These are phyloP conservation scores for Alloteropsis angusta DNA, from an alignment of 202 grass and related monocot species.

Conservation along the genomic window DNA sequence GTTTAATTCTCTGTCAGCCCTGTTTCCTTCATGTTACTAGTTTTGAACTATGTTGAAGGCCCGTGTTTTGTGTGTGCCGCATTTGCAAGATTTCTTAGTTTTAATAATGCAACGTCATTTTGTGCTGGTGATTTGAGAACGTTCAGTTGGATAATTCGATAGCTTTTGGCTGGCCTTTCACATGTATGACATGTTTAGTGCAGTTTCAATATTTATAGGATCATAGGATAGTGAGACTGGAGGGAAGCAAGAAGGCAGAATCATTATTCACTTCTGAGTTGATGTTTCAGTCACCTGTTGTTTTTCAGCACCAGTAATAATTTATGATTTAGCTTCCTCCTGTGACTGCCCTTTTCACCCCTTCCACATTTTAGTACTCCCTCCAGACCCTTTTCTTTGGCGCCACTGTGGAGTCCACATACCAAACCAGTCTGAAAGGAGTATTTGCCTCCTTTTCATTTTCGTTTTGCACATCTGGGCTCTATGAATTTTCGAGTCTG, in stretches of 20 bases:
- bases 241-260: background rate
- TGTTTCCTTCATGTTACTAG: background rate
- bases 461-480: background rate
- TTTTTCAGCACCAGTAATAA: background rate
- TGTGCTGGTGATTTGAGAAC: background rate
- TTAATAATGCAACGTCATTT: background rate
- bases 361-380: background rate
- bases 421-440: no score
- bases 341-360: background rate
- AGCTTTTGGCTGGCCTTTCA: background rate
- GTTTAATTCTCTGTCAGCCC: constrained; percentile 11
- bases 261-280: background rate
- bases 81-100: constrained; percentile 3
- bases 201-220: background rate
- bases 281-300: background rate
- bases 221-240: background rate
- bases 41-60: background rate
- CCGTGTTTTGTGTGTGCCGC: background rate
- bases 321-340: background rate
- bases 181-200: background rate
- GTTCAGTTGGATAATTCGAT: background rate
- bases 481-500: background rate
- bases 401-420: no score
- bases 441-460: background rate
- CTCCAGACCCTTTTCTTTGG: no score